phyloP scores from a whole-genome alignment of 176 grass and related monocot genomes.

The Microstegium vimineum region DNA sequence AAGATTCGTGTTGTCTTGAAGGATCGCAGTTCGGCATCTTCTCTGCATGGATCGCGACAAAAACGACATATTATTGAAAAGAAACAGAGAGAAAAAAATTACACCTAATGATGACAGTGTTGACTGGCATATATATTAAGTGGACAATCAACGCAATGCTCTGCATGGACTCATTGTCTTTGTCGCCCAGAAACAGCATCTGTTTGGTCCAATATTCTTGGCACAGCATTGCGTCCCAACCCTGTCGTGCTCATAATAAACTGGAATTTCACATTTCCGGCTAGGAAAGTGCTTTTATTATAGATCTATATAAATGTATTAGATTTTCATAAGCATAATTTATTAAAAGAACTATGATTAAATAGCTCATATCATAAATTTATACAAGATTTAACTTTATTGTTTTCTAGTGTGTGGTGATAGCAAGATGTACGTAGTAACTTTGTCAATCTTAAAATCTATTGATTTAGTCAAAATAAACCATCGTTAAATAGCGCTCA shows the following conservation, averaged over 20 bases:
- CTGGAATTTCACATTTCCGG: background rate
- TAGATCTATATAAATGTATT: background rate
- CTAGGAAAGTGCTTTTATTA: background rate
- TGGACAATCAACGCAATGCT: background rate
- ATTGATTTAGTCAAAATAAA: too few species aligned
- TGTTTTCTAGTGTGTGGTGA: background rate
- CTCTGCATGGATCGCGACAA: background rate
- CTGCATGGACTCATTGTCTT: background rate
- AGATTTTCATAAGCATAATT: background rate
- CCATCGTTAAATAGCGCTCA: too few species aligned
- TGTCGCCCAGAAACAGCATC: background rate
- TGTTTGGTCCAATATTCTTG: background rate
- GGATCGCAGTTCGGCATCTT: background rate
- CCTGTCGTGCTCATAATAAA: background rate
- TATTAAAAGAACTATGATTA: background rate
- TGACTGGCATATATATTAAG: background rate
- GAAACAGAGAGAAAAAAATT: background rate
- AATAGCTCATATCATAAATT: background rate
- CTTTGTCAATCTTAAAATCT: background rate
- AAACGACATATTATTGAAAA: background rate
- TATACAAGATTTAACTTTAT: background rate
- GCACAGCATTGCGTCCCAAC: background rate
- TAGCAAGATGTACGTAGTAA: background rate
- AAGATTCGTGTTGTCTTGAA: background rate
- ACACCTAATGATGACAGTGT: background rate